Evolutionary conservation across 2,329 filamentous ascomycete genomes (phyloP).

Genomic region (Harringtonia aguacate): DNA sequence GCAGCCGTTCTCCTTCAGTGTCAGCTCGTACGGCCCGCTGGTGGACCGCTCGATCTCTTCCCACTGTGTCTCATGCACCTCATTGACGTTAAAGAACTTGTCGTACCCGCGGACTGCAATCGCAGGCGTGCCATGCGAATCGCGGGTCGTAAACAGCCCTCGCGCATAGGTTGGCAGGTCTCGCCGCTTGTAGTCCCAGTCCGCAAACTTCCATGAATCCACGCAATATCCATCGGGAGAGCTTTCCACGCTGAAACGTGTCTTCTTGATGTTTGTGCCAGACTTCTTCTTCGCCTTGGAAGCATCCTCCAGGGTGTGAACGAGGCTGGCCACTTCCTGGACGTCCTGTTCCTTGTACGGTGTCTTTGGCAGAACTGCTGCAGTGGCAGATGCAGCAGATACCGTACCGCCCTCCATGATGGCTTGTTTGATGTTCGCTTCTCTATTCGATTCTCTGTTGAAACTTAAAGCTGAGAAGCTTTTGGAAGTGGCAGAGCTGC

Average conservation of each 20-base stretch:
- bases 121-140: constrained; percentile 53
- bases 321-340: constrained; percentile 53
- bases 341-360: constrained; percentile 62
- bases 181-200: constrained; percentile 89
- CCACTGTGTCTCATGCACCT: constrained; percentile 78
- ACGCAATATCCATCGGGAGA: constrained; percentile 58
- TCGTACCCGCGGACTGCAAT: constrained; percentile 89
- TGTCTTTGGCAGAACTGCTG: constrained; percentile 19
- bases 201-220: constrained; percentile 86
- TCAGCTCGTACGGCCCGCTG: constrained; percentile 83
- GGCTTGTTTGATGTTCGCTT: not conserved
- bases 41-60: constrained; percentile 64
- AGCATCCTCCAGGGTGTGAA: constrained; percentile 50
- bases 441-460: too few species aligned
- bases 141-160: constrained; percentile 77
- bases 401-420: constrained; percentile 1
- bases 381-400: not conserved
- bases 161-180: constrained; percentile 86
- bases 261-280: constrained; percentile 66
- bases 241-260: constrained; percentile 56
- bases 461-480: too few species aligned
- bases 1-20: constrained; percentile 97
- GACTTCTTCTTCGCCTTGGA: constrained; percentile 45
- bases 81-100: constrained; percentile 94
- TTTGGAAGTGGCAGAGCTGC: too few species aligned